A percentile compares a stretch with the other conserved stretches of the same genome.
Conservation (phyloP, 305 asterid genomes). For the Fraxinus floribunda region DNA sequence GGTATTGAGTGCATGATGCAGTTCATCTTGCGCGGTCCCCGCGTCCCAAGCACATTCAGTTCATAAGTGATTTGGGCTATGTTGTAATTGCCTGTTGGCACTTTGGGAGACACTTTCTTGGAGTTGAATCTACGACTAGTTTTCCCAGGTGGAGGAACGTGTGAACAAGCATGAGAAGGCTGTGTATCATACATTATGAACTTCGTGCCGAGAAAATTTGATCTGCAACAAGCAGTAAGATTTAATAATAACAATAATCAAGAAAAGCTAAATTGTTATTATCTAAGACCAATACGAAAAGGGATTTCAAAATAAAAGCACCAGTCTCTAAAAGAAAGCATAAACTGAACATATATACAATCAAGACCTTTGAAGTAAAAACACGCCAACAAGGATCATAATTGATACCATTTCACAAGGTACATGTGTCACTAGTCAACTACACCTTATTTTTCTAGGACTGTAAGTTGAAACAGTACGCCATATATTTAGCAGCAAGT, state of each 20-base stretch:
- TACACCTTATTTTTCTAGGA: neutral
- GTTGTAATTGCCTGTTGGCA: constrained; percentile 52
- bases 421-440: neutral
- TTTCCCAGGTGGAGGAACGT: neutral
- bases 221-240: constrained; percentile 8
- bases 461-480: neutral
- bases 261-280: neutral
- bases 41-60: constrained; percentile 61
- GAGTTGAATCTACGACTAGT: constrained; percentile 15
- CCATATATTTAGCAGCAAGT: neutral
- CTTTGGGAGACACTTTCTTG: constrained; percentile 65
- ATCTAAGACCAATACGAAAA: neutral
- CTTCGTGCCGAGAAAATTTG: constrained; percentile 13
- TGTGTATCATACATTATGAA: neutral
- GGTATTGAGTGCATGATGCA: constrained; percentile 57
- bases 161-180: neutral
- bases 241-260: neutral
- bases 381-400: neutral
- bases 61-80: constrained; percentile 55
- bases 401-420: neutral
- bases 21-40: constrained; percentile 62
- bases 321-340: neutral
- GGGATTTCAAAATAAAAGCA: neutral
- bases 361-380: neutral
- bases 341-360: neutral